Conservation (phyloP, 805 yeast genomes). For the Starmerella bacillaris region DNA sequence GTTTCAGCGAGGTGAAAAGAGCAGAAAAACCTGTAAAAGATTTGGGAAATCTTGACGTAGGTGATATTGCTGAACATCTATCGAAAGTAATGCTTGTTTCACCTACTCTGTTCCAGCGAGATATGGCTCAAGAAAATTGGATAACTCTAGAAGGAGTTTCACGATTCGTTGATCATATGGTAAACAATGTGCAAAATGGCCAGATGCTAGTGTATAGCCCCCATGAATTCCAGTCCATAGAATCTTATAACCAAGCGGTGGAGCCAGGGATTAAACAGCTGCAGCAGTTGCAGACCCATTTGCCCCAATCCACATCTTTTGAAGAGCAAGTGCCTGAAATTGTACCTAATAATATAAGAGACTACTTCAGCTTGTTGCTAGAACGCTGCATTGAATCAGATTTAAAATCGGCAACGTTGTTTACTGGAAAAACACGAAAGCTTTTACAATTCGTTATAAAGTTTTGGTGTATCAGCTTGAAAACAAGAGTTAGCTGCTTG, state of each 20-base stretch:
- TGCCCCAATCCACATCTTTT: neutral
- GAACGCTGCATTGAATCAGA: constrained; percentile 27
- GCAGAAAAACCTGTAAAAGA: constrained; percentile 2
- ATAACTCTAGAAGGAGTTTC: constrained; percentile 5
- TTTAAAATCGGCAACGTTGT: constrained; percentile 7
- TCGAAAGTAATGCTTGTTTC: constrained; percentile 35
- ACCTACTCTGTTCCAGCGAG: constrained; percentile 24
- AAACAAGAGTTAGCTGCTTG: constrained; percentile 5
- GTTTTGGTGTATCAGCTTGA: constrained; percentile 10
- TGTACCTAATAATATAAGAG: constrained; percentile 28
- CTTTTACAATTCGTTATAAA: constrained; percentile 7
- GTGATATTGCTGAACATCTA: constrained; percentile 34
- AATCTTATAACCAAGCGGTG: constrained; percentile 29
- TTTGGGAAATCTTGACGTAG: constrained; percentile 34
- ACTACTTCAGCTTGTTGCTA: constrained; percentile 27
- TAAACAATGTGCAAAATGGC: constrained; percentile 18
- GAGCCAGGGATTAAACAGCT: constrained; percentile 21
- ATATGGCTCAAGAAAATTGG: constrained; percentile 4
- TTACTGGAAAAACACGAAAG: constrained; percentile 4
- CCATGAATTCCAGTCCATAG: constrained; percentile 25
- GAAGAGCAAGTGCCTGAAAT: constrained; percentile 1
- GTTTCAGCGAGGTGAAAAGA: constrained; percentile 1
- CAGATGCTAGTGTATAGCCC: constrained; percentile 21
- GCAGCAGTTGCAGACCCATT: constrained; percentile 14
- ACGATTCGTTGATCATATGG: constrained; percentile 3